Evolutionary conservation across 75 land plant species (phyloP).

Genomic region (Pinus taeda): DNA sequence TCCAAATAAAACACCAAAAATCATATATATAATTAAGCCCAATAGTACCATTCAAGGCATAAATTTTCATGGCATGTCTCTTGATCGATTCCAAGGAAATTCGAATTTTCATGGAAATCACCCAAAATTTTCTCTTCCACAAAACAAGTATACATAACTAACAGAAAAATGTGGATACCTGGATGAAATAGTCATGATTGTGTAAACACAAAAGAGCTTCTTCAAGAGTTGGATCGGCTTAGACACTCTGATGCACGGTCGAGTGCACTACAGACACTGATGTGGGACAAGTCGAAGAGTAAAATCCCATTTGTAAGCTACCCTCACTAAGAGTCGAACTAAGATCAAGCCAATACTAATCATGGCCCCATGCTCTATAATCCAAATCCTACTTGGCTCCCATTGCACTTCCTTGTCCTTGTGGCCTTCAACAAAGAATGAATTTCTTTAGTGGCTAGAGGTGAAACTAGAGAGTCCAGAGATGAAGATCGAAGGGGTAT

Average conservation of each 20-base stretch:
- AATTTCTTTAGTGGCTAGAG: slow-evolving; percentile 12
- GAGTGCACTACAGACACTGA: slow-evolving; percentile 51
- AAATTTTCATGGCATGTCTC: not conserved
- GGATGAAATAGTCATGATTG: slow-evolving; percentile 85
- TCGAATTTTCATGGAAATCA: slow-evolving; percentile 39
- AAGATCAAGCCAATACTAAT: not conserved
- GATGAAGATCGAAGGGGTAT: slow-evolving; percentile 22
- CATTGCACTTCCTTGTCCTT: not conserved
- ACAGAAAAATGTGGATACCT: slow-evolving; percentile 37
- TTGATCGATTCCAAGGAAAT: slow-evolving; percentile 25
- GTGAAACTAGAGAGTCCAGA: slow-evolving; percentile 5
- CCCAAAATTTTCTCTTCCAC: slow-evolving; percentile 35
- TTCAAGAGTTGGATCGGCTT: slow-evolving; percentile 38
- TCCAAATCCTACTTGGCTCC: too few relatives aligned
- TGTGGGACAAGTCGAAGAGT: slow-evolving; percentile 47
- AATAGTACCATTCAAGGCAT: not conserved
- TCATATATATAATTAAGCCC: not conserved
- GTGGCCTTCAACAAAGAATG: not conserved
- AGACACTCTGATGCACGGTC: slow-evolving; percentile 33
- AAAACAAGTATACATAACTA: slow-evolving; percentile 24
- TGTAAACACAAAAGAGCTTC: slow-evolving; percentile 69
- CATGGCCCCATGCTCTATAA: not conserved
- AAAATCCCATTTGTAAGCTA: slow-evolving; percentile 40
- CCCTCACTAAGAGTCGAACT: not conserved
- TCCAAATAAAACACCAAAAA: not conserved